These are phyloP conservation scores for Kodamaea alishanica DNA, from an alignment of 1,139 yeast species.

Conservation along the genomic window DNA sequence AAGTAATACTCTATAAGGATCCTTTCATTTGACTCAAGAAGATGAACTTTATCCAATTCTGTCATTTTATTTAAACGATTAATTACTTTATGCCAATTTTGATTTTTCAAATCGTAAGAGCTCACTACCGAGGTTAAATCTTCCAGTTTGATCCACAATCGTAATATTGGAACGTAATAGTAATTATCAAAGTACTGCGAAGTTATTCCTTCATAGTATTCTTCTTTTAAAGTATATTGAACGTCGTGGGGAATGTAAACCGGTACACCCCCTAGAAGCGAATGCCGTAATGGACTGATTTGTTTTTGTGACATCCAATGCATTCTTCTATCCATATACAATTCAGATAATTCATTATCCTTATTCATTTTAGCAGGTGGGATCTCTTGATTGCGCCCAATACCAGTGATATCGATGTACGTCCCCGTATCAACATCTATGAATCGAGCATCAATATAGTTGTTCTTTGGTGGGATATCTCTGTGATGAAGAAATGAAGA, in stretches of 20 bases:
- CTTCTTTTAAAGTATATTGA: constrained; percentile 30
- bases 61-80: constrained; percentile 12
- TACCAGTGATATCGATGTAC: constrained; percentile 25
- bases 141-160: constrained; percentile 31
- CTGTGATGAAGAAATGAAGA: constrained; percentile 25
- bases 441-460: constrained; percentile 28
- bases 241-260: constrained; percentile 35
- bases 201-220: constrained; percentile 29
- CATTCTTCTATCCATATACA: constrained; percentile 36
- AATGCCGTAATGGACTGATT: constrained; percentile 29
- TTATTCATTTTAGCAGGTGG: constrained; percentile 22
- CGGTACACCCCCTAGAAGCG: constrained; percentile 37
- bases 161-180: constrained; percentile 29
- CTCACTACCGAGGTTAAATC: constrained; percentile 13
- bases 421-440: constrained; percentile 27
- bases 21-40: constrained; percentile 10
- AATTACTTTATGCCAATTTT: neutral
- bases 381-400: constrained; percentile 11
- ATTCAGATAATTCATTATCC: constrained; percentile 17
- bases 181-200: constrained; percentile 22
- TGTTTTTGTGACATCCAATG: constrained; percentile 34
- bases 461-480: constrained; percentile 17
- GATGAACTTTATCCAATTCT: constrained; percentile 8
- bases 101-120: neutral
- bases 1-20: constrained; percentile 12